These are phyloP conservation scores for Drosera spatulata DNA, from an alignment of 179 eudicot species.

Conservation along the genomic window DNA sequence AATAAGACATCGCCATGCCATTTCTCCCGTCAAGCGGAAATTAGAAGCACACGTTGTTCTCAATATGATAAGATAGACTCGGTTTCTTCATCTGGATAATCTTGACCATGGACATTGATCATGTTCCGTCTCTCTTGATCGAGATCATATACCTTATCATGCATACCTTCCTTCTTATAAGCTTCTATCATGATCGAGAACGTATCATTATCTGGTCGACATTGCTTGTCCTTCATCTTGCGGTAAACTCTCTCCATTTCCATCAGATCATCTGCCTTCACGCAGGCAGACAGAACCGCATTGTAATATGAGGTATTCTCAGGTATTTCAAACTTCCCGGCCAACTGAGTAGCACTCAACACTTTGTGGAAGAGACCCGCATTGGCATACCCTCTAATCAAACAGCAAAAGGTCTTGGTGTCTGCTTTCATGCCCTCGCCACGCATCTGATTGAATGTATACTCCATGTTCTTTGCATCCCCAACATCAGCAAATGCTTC, in stretches of 20 bases:
- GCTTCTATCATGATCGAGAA: slow-evolving; percentile 53
- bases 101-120: background rate
- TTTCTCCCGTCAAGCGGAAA: too few species aligned
- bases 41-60: background rate
- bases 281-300: slow-evolving; percentile 76
- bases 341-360: slow-evolving; percentile 53
- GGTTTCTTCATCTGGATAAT: background rate
- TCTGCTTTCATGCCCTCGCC: slow-evolving; percentile 82
- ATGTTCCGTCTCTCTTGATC: slow-evolving; percentile 47
- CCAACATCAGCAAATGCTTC: slow-evolving; percentile 90
- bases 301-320: slow-evolving; percentile 78
- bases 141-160: slow-evolving; percentile 60
- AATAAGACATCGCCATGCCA: too few species aligned
- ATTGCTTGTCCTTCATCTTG: slow-evolving; percentile 71
- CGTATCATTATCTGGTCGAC: slow-evolving; percentile 46
- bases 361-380: slow-evolving; percentile 77
- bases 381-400: slow-evolving; percentile 63
- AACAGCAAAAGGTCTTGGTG: slow-evolving; percentile 90
- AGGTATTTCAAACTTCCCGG: slow-evolving; percentile 80
- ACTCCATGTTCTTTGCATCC: slow-evolving; percentile 78
- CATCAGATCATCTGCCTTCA: slow-evolving; percentile 74
- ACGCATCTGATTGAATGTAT: slow-evolving; percentile 83
- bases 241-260: slow-evolving; percentile 86
- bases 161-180: slow-evolving; percentile 70
- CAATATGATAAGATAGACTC: background rate